Evolutionary conservation across 1,139 yeast genomes (phyloP).

Genomic region (Magnusiomyces fungicola): DNA sequence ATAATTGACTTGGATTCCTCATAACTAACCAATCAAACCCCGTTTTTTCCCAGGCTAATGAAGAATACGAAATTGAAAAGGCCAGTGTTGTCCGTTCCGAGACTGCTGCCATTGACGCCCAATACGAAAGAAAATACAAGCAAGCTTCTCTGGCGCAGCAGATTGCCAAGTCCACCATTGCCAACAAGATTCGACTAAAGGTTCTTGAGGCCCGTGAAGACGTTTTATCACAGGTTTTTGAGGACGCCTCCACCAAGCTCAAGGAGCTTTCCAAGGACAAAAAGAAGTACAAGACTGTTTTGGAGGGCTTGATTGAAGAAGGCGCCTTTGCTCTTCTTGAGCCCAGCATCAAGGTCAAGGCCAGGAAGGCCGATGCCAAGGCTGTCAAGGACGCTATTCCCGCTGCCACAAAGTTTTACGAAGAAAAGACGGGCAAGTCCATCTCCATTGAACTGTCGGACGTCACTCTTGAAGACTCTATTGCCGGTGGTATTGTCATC

Average conservation of each 20-base stretch:
- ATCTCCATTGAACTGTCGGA: slow-evolving; percentile 21
- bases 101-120: slow-evolving; percentile 77
- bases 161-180: slow-evolving; percentile 89
- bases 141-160: slow-evolving; percentile 91
- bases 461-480: slow-evolving; percentile 46
- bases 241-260: slow-evolving; percentile 58
- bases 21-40: background rate
- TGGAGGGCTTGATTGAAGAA: slow-evolving; percentile 76
- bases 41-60: slow-evolving; percentile 55
- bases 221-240: slow-evolving; percentile 67
- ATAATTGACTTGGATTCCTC: background rate
- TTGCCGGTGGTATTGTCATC: slow-evolving; percentile 81
- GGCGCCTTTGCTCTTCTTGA: slow-evolving; percentile 51
- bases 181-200: slow-evolving; percentile 90
- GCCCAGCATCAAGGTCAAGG: slow-evolving; percentile 54
- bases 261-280: slow-evolving; percentile 45
- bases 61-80: slow-evolving; percentile 97
- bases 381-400: slow-evolving; percentile 57
- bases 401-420: slow-evolving; percentile 57
- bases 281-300: slow-evolving; percentile 56
- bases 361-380: slow-evolving; percentile 22
- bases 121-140: slow-evolving; percentile 77
- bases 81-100: slow-evolving; percentile 90
- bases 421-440: slow-evolving; percentile 37
- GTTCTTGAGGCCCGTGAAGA: slow-evolving; percentile 82